Evolutionary conservation across 73 alveolate species (phyloP).

Genomic region (Paramecium sexaurelia): DNA sequence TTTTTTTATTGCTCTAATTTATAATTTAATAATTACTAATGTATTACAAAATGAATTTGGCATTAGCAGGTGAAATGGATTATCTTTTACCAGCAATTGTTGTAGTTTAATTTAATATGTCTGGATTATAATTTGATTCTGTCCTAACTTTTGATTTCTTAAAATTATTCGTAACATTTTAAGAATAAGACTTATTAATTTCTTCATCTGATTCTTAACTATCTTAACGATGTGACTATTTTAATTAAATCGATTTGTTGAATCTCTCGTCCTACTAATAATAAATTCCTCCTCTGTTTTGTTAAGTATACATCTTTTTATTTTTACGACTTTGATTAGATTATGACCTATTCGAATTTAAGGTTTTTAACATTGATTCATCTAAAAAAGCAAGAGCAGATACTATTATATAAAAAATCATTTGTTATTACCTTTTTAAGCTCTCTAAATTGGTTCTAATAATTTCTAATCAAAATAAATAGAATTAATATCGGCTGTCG

Average conservation of each 20-base stretch:
- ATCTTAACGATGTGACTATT: background rate
- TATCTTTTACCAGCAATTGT: background rate
- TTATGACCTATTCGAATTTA: background rate
- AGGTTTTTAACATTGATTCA: background rate
- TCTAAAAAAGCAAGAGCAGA: background rate
- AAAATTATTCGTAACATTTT: background rate
- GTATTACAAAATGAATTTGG: background rate
- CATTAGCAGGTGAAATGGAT: background rate
- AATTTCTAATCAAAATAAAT: constrained; percentile 46
- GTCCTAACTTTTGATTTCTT: background rate
- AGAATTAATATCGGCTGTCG: constrained; percentile 64
- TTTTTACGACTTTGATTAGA: background rate
- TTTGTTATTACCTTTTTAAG: background rate
- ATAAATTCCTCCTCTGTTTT: background rate
- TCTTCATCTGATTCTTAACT: background rate
- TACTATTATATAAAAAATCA: background rate
- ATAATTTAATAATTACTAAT: background rate
- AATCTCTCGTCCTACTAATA: background rate
- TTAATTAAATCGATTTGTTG: background rate
- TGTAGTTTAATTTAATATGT: background rate
- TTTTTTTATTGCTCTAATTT: background rate
- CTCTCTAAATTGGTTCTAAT: constrained; percentile 39
- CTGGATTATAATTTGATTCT: background rate
- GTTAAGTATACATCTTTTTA: background rate
- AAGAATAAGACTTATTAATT: background rate